Conservation (phyloP, 495 filamentous ascomycete species). For the Podospora bellae-mahoneyi region DNA sequence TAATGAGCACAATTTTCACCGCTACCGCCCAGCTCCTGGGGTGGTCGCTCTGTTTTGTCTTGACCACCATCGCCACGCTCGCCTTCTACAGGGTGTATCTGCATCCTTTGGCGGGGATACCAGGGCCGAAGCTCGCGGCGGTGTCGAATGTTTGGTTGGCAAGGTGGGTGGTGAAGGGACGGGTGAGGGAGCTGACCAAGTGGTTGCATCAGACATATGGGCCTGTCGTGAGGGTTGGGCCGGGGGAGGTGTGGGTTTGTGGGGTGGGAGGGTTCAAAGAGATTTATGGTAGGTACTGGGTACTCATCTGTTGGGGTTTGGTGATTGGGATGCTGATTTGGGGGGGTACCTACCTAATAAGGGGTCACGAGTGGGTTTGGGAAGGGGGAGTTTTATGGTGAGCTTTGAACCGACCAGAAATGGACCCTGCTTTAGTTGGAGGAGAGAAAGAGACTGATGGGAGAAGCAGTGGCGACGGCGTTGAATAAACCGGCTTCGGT, state of each 20-base stretch:
- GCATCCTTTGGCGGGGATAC: slow-evolving; percentile 35
- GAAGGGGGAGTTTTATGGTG: slow-evolving; percentile 42
- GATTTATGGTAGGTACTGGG: slow-evolving; percentile 40
- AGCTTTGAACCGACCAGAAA: slow-evolving; percentile 4
- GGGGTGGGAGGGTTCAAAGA: slow-evolving; percentile 38
- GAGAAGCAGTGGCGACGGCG: slow-evolving; percentile 29
- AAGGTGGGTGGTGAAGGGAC: slow-evolving; percentile 30
- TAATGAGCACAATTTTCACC: background rate
- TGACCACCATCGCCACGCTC: background rate
- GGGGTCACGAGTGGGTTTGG: slow-evolving; percentile 32
- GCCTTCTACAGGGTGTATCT: slow-evolving; percentile 28
- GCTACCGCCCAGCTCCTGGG: background rate
- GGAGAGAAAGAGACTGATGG: background rate
- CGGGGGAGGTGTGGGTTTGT: slow-evolving; percentile 52
- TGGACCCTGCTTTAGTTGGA: background rate
- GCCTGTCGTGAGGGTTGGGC: slow-evolving; percentile 54
- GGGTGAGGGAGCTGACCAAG: slow-evolving; percentile 30
- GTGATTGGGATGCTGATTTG: background rate
- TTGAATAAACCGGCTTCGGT: slow-evolving; percentile 26
- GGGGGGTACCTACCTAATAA: slow-evolving; percentile 2
- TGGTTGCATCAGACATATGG: slow-evolving; percentile 52
- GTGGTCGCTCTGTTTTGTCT: background rate
- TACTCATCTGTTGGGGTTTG: background rate
- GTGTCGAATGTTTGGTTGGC: slow-evolving; percentile 42
- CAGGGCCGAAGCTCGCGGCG: slow-evolving; percentile 37